A percentile compares a stretch with the other conserved stretches of the same genome.
phyloP scores from a whole-genome alignment of 192 early-diverging fungal species.

The Coemansia sp. region DNA sequence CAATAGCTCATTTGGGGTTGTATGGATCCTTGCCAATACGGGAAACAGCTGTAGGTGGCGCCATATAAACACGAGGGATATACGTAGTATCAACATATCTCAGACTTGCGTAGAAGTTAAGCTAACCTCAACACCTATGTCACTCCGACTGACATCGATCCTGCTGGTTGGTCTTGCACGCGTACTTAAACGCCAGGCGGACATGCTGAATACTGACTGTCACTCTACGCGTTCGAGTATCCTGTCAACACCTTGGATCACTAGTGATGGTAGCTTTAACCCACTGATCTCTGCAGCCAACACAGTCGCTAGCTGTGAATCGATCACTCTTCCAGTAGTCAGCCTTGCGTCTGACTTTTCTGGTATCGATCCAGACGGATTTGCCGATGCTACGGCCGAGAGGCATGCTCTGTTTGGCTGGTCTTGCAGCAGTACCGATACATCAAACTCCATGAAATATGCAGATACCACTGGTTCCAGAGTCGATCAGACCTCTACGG shows the following conservation, averaged over 20 bases:
- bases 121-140: conserved; percentile 18
- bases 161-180: conserved; percentile 31
- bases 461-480: not conserved
- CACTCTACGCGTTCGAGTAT: conserved; percentile 22
- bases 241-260: conserved; percentile 32
- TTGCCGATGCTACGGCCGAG: too few relatives aligned
- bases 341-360: not conserved
- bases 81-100: conserved; percentile 25
- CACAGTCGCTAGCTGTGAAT: conserved; percentile 11
- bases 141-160: conserved; percentile 32
- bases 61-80: conserved; percentile 23
- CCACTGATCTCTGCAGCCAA: conserved; percentile 23
- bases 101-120: conserved; percentile 29
- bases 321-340: not conserved
- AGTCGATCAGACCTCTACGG: too few relatives aligned
- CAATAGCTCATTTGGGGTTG: conserved; percentile 24
- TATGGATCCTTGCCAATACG: conserved; percentile 37
- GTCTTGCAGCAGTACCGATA: too few relatives aligned
- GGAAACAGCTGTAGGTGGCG: conserved; percentile 9
- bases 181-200: conserved; percentile 18
- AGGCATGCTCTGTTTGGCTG: too few relatives aligned
- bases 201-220: conserved; percentile 21
- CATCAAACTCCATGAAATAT: not conserved
- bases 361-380: not conserved
- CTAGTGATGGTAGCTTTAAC: conserved; percentile 17